Base-by-base conservation (phyloP, 1,284 basidiomycete species). In the Sporisorium iseilematis-ciliati region DNA sequence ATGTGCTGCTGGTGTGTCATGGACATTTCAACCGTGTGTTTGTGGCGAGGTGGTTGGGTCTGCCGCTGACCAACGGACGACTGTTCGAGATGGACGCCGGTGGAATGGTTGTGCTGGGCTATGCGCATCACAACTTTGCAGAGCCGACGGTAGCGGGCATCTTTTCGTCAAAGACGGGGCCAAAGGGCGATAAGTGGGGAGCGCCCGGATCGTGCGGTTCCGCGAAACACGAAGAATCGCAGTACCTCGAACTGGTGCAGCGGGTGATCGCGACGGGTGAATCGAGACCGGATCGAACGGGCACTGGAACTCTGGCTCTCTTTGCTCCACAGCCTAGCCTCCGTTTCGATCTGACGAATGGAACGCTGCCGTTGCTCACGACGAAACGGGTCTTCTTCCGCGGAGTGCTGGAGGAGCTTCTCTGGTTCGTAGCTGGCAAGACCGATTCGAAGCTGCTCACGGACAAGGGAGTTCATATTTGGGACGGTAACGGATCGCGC, bases 401-500 rank as follows among this genome's bases (percentile, higher is more conserved):
- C 40, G 95, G 94, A 0, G 95, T 99, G 35, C 87, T 94, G 21
- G 95, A 97, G 84, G 96, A 99, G 83, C 90, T 99, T 0, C 89
- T 99, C 6, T 99, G 97, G 96, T 99, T 99, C 82, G 88, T 98
- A 18, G 88, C 89, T 23, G 96, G 95, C 1, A 89, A 88, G 23
- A 98, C 96, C 0, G 93, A 97, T 86, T 91, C 92, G 0, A 90
- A 88, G 59, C 79, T 91, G 0, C 89, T 99, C 35, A 90, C 91
- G 0, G 88, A 89, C n/a, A 92, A 92, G 82, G 94, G 93, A 51
- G 90, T 99, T 70, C 92, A 93, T 84, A 99, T 99, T 79, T 99
- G 97, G 96, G 95, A 97, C 84, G 95, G 95, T 0, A 99, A 99
- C 79, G 96, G 94, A 7, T 92, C 92, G 12, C 89, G 91, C 72